Evolutionary conservation across 495 filamentous ascomycete species (phyloP), one percentile per base, ranked within the genome.

Genomic region (Trichocladium antarcticum): DNA sequence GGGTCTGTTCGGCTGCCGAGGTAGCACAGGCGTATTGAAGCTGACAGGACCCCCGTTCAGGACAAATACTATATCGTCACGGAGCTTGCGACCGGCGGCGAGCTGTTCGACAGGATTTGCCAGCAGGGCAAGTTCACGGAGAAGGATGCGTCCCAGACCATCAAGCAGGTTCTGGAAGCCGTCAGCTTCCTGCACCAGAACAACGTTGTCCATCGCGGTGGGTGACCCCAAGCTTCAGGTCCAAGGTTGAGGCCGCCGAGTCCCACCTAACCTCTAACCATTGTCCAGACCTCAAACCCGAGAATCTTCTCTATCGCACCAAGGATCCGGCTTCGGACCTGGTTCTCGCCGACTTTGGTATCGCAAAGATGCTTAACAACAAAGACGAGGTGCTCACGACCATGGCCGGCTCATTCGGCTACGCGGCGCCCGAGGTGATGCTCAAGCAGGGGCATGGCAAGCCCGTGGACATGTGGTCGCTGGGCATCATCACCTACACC

Each of bases 31-130:
- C 28, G 35, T 22, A 12, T 16, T 27, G 39, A 34, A 15, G 54
- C 51, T 47, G 37, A 55, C 40, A 3, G 11, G 16, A n/a, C 9
- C 24, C 9, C 32, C 37, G n/a, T 60, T 4, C 50, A 97, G 90
- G 92, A 99, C 73, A 99, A 99, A 73, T 99, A 95, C 72, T 99
- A 99, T 67, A 99, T 99, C 57, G 90, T 99, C 62, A 99, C 92
- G 35, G 84, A 99, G 65, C 75, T 99, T 22, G 93, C 93, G 37
- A 94, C 87, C 5, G 92, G 92, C 52, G 92, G 92, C 69, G 92
- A 99, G 68, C 70, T 99, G 48, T 99, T 99, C 66, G 92, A 99
- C 65, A 80, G 92, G 21, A 99, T 99, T 64, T 99, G 92, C 69
- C 89, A 99, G 61, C 84, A 92, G 59, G 92, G 92, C 50, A 94